phyloP scores from a whole-genome alignment of 352 stramenopile species.

The Globisporangium nunn region DNA sequence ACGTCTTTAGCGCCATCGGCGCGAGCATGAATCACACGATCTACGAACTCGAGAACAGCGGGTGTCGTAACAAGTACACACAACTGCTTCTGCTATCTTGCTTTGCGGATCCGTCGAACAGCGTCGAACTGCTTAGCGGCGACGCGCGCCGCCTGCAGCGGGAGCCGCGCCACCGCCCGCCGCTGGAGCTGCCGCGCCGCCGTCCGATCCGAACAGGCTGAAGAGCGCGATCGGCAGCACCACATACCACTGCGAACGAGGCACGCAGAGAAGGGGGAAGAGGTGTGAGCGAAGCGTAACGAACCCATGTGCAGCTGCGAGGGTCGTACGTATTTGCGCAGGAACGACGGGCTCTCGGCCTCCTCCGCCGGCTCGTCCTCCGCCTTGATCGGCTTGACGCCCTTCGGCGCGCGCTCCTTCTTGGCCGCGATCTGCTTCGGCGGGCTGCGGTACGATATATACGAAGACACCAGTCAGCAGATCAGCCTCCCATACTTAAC shows the following conservation, averaged over 20 bases:
- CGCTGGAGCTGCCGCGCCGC: constrained; percentile 26
- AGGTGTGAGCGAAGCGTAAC: constrained; percentile 4
- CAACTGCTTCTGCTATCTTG: too few species aligned
- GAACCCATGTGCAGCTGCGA: constrained; percentile 7
- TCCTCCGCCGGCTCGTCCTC: constrained; percentile 58
- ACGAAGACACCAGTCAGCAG: neutral
- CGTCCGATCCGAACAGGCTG: constrained; percentile 58
- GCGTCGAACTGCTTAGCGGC: constrained; percentile 21
- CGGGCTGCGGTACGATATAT: constrained; percentile 21
- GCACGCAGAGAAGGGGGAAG: too few species aligned
- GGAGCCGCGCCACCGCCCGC: constrained; percentile 19
- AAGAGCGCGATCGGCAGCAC: constrained; percentile 75
- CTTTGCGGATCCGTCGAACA: too few species aligned
- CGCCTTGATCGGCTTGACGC: constrained; percentile 61
- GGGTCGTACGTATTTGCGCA: constrained; percentile 74
- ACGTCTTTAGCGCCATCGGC: too few species aligned
- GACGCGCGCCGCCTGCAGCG: constrained; percentile 19
- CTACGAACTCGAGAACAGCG: too few species aligned
- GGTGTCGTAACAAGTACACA: too few species aligned
- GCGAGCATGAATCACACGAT: too few species aligned
- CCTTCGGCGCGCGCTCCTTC: constrained; percentile 56
- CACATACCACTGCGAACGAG: constrained; percentile 62
- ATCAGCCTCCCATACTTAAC: neutral
- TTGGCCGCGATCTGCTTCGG: constrained; percentile 57
- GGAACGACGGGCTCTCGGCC: constrained; percentile 61